Evolutionary conservation across 257 asterid genomes (phyloP), one percentile per base, ranked within the genome.

Genomic region (Avicennia marina): DNA sequence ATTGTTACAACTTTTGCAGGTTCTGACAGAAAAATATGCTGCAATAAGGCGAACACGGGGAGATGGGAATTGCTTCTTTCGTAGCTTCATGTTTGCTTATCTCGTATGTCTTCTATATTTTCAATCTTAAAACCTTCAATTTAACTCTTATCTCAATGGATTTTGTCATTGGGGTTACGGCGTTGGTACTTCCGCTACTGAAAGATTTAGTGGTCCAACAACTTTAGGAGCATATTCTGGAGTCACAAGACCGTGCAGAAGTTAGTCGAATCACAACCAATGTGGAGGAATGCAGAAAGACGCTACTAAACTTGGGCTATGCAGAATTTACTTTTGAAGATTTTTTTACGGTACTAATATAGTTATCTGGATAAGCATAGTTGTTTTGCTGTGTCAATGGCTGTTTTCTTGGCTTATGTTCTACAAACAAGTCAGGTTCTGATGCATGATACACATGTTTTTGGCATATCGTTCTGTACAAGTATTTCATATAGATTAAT

Each of bases 261-360:
- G 91, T 82, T 71, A 81, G 81, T 22, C 89, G 94, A 29, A 54
- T 93, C 48, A 79, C 55, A 60, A 67, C 62, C 40, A 80, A 69
- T 51, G 87, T 93, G 71, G 96, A 86, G 65, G 72, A 84, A 71
- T 89, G 96, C 85, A 75, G 83, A 69, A 83, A 70, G 75, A 84
- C 96, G 49, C 99, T 93, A 54, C 89, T 70, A 65, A 74, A 76
- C 69, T 83, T 93, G 83, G 97, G 99, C 69, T 79, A 84, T 58
- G 82, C 86, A 51, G 99, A 93, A 73, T 86, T 93, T 67, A 93
- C 99, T 25, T 93, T 86, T 70, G 99, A 93, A 78, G 99, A 93
- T 74, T 93, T 84, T 67, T 89, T 93, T 56, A 46, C 80, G 88
- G 97, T 93, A 80, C 50, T 36, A 33, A 62, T 38, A 10, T 40